A percentile compares a stretch with the other conserved stretches of the same genome.
Conservation (phyloP, 306 rosid species). For the Vachellia pachyceras region DNA sequence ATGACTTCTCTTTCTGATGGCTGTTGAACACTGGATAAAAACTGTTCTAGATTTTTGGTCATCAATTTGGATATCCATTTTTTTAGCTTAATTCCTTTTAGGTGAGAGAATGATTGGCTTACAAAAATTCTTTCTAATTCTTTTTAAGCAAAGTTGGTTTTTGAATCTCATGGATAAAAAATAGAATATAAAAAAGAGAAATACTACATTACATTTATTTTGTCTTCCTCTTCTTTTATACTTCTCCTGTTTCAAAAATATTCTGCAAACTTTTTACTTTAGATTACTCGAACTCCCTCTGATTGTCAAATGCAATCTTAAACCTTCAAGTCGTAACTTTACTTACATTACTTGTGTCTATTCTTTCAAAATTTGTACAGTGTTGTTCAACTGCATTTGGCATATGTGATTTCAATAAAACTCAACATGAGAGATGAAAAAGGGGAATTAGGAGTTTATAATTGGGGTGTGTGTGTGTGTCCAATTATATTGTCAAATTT, state of each 20-base stretch:
- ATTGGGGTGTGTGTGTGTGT: too few species aligned
- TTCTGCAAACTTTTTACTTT: neutral
- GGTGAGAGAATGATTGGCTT: neutral
- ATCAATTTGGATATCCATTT: constrained; percentile 1
- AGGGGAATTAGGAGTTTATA: neutral
- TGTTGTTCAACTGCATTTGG: neutral
- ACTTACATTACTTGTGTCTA: constrained; percentile 18
- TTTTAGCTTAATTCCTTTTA: neutral
- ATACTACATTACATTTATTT: neutral
- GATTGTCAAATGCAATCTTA: neutral
- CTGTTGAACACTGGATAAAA: neutral
- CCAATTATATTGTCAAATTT: neutral
- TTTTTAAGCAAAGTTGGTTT: neutral
- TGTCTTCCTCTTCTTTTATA: neutral
- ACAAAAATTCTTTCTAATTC: too few species aligned
- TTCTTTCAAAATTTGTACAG: constrained; percentile 11
- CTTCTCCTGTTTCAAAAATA: neutral
- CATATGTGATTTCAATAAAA: neutral
- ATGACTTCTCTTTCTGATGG: neutral
- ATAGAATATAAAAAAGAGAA: neutral
- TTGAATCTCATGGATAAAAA: neutral
- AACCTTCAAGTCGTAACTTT: neutral
- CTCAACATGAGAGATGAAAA: neutral
- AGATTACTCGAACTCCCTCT: neutral
- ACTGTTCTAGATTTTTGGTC: neutral